Evolutionary conservation across 805 yeast genomes (phyloP), one percentile per base, ranked within the genome.

Genomic region (Teunomyces aglyptinius): DNA sequence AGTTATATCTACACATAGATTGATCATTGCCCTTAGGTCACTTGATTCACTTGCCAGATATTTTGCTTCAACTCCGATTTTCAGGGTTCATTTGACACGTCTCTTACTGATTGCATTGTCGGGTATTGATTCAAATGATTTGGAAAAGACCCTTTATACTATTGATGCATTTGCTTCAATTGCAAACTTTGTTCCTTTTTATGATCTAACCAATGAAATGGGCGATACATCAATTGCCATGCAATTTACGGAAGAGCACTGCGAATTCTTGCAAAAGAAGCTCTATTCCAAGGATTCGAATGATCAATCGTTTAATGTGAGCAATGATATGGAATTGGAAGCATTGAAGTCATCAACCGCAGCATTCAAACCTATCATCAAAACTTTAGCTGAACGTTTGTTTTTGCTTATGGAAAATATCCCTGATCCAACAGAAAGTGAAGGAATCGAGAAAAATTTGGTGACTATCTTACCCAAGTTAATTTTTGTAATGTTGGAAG

Each of bases 71-170:
- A 73, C 79, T 2, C 85, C 85, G 1, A 64, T 81, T 1, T 89
- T 78, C 59, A 71, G 96, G 38, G 82, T 88, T 10, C 99, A 94
- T 57, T 68, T 89, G 10, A 81, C 95, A 0, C 79, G 95, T 45
- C 70, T 94, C 12, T 61, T 91, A 33, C 78, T 83, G 22, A 73
- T 89, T 63, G 69, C 84, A 2, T 62, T 90, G 6, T 87, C 90
- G 0, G 96, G 94, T 26, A 82, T 94, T 24, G 98, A 94, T 60
- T 80, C 91, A 0, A 94, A 91, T 60, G 99, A 94, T 63, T 74
- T 89, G 41, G 75, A 73, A 11, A 80, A 91, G 59, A 84, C 96
- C 0, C 73, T 82, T 12, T 76, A 81, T 43, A 78, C 96, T 0
- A 66, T 91, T 34, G 78, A 83, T 48, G 76, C 86, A 15, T 76